Conservation (phyloP, 2,329 filamentous ascomycete species). For the Colletotrichum graminicola region DNA sequence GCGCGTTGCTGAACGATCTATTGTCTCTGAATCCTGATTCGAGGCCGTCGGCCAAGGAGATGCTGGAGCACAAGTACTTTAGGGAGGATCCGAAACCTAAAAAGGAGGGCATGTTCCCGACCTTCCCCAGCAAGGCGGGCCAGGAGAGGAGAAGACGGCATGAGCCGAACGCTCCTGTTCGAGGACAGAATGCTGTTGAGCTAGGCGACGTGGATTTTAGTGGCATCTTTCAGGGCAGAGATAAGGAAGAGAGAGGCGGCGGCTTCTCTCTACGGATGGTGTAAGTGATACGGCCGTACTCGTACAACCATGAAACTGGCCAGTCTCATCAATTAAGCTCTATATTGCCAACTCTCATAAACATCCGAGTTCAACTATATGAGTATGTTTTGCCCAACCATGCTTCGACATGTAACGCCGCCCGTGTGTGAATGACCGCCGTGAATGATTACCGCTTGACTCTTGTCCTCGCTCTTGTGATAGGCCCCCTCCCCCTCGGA, state of each 20-base stretch:
- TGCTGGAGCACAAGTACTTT: constrained; percentile 88
- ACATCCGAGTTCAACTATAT: constrained; percentile 32
- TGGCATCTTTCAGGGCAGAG: constrained; percentile 76
- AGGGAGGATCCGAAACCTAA: constrained; percentile 90
- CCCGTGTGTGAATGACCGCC: constrained; percentile 27
- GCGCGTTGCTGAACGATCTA: constrained; percentile 75
- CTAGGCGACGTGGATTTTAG: constrained; percentile 73
- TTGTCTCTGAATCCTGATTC: constrained; percentile 79
- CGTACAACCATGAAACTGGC: constrained; percentile 15
- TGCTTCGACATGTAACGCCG: constrained; percentile 38
- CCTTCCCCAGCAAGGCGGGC: constrained; percentile 94
- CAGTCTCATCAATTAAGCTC: constrained; percentile 38
- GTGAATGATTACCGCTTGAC: constrained; percentile 38
- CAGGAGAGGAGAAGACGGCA: constrained; percentile 83
- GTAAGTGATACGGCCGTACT: constrained; percentile 42
- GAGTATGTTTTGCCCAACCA: constrained; percentile 38
- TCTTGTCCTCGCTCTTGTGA: constrained; percentile 25
- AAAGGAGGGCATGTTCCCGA: constrained; percentile 92
- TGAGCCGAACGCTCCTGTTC: constrained; percentile 83
- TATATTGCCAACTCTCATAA: constrained; percentile 36
- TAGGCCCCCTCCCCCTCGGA: constrained; percentile 4
- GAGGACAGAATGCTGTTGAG: constrained; percentile 75
- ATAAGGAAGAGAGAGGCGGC: constrained; percentile 74
- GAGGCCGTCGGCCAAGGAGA: constrained; percentile 78
- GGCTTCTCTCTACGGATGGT: constrained; percentile 75